Evolutionary conservation across 805 yeast species (phyloP).

Genomic region (Helenozyma baotianmanensis): DNA sequence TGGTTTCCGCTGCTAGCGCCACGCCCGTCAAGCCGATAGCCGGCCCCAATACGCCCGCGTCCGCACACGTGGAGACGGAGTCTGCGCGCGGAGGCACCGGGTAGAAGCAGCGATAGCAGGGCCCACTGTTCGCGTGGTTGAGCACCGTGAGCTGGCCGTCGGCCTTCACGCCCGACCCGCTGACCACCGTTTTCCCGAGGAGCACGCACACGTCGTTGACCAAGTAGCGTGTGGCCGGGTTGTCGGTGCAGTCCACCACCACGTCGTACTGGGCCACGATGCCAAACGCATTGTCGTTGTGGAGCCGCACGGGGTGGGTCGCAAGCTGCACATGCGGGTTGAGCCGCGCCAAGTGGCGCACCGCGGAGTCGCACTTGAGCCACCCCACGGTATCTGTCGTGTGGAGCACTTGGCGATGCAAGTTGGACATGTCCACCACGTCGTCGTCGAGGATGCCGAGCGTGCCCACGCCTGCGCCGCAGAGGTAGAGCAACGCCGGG

Average conservation of each 20-base stretch:
- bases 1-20: conserved; percentile 82
- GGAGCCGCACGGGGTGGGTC: conserved; percentile 50
- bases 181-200: conserved; percentile 65
- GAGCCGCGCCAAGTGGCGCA: conserved; percentile 41
- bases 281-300: conserved; percentile 54
- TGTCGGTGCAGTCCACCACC: conserved; percentile 90
- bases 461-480: conserved; percentile 82
- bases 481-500: conserved; percentile 79
- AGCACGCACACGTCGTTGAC: conserved; percentile 80
- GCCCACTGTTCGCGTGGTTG: conserved; percentile 64
- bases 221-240: conserved; percentile 82
- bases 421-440: conserved; percentile 73
- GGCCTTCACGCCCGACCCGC: conserved; percentile 87
- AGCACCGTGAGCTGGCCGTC: conserved; percentile 87
- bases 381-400: conserved; percentile 60
- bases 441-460: conserved; percentile 90
- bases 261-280: conserved; percentile 65
- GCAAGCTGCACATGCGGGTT: conserved; percentile 64
- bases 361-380: conserved; percentile 79
- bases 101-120: conserved; percentile 92
- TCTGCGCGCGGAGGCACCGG: conserved; percentile 88
- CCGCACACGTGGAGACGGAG: conserved; percentile 78
- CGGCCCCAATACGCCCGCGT: conserved; percentile 93
- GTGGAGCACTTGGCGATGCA: conserved; percentile 88
- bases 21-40: conserved; percentile 91